Percentiles rank a stretch among this genome's conserved stretches.
Conservation (phyloP, 495 filamentous ascomycete genomes). For the Talaromyces liani region DNA sequence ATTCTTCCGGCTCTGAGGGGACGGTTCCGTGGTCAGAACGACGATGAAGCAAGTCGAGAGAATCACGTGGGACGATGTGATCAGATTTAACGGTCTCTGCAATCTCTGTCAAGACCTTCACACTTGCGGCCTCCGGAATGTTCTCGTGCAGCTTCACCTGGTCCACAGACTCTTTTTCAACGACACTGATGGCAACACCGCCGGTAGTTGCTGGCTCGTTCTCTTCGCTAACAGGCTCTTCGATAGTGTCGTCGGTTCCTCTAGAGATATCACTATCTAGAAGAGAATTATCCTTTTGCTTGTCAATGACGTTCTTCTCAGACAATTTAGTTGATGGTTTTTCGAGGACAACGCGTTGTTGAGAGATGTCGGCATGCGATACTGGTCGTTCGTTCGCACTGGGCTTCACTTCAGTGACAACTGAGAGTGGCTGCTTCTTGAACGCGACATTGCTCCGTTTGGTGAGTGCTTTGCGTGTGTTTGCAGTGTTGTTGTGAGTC, state of each 20-base stretch:
- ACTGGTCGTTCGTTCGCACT: slow-evolving; percentile 32
- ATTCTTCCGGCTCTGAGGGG: slow-evolving; percentile 58
- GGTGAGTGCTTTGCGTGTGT: slow-evolving; percentile 38
- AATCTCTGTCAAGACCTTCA: neutral
- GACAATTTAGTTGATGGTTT: neutral
- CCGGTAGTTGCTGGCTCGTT: neutral
- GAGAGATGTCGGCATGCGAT: slow-evolving; percentile 13
- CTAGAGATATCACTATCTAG: neutral
- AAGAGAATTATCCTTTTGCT: neutral
- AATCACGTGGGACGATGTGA: neutral
- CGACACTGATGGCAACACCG: neutral
- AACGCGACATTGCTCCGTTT: slow-evolving; percentile 62
- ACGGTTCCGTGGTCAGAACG: slow-evolving; percentile 17
- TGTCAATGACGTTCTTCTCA: neutral
- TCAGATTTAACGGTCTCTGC: neutral
- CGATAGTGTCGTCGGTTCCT: neutral
- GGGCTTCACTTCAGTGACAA: slow-evolving; percentile 24
- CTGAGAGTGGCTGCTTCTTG: slow-evolving; percentile 41
- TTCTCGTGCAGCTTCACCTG: neutral
- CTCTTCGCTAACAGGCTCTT: neutral
- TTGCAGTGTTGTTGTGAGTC: slow-evolving; percentile 25
- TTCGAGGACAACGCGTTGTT: neutral
- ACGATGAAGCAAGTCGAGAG: slow-evolving; percentile 9
- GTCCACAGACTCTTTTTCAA: neutral
- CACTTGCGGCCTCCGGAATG: neutral